Base-by-base conservation (phyloP, 129 eudicot genomes). In the Escallonia rubra region DNA sequence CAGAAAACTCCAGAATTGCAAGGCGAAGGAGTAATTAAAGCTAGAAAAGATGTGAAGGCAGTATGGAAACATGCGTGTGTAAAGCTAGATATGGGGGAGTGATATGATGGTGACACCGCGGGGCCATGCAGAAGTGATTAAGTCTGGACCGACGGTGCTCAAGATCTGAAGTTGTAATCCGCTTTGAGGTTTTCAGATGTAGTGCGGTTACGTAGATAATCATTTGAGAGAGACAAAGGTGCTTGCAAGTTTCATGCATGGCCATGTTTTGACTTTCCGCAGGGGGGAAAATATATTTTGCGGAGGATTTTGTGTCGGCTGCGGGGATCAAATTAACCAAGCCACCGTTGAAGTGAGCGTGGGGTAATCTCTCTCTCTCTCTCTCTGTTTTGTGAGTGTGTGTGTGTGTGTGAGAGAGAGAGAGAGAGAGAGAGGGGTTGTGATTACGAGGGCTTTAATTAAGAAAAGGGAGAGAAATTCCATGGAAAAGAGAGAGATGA, bases 61-160 rank as follows among this genome's bases (percentile, higher is more conserved):
- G 76, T 69, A 59, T 73, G 75, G 40, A 73, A 72, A 58, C 77
- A 46, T 47, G 72, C 57, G 63, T 65, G 70, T n/a, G 60, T 72
- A 56, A 72, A 39, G 70, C 54, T 70, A 70, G 87, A 82, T 78
- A 71, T 69, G 84, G 74, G 46, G 68, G 55, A 57, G 80, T 64
- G 75, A 74, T 81, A 69, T 71, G 87, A 82, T 78, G 76, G 65
- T 76, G 91, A 85, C 78, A 75, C 70, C 79, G 34, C 34, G 76
- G 81, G 85, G 73, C 80, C 87, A 72, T 53, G 66, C 14, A 38
- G 72, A 59, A 10, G 65, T 80, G 74, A 77, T 74, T 74, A 80
- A 72, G 74, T 47, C 68, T 66, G 77, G 78, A 64, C 82, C 78
- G 83, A 81, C 85, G 83, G 66, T 72, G 73, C 66, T 68, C 34